phyloP scores from a whole-genome alignment of 2,329 filamentous ascomycete genomes.

The Dactylellina cionopaga region DNA sequence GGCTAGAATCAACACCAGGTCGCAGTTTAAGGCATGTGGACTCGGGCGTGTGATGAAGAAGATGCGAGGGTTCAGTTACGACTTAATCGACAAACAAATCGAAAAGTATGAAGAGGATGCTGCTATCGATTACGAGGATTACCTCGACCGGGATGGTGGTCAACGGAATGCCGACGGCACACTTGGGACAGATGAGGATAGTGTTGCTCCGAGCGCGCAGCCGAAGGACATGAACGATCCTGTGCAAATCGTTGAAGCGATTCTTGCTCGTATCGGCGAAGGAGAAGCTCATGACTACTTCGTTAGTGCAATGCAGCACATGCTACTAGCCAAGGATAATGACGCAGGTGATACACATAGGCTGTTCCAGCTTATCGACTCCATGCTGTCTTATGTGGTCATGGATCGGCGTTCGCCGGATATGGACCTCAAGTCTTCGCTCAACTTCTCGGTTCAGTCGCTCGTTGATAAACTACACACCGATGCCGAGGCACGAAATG shows the following conservation, averaged over 20 bases:
- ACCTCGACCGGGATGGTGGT: constrained; percentile 85
- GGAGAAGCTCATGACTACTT: constrained; percentile 94
- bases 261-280: constrained; percentile 82
- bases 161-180: constrained; percentile 14
- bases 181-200: constrained; percentile 83
- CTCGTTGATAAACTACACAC: constrained; percentile 95
- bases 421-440: constrained; percentile 96
- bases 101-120: constrained; percentile 93
- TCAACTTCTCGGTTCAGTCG: constrained; percentile 97
- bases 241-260: constrained; percentile 90
- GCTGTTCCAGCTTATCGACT: constrained; percentile 97
- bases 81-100: constrained; percentile 97
- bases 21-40: constrained; percentile 94
- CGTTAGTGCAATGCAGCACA: constrained; percentile 90
- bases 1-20: constrained; percentile 89
- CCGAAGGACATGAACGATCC: constrained; percentile 93
- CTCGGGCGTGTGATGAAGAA: constrained; percentile 93
- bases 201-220: constrained; percentile 67
- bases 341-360: constrained; percentile 89
- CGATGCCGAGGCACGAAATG: constrained; percentile 91
- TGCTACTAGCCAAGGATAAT: constrained; percentile 89
- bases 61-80: constrained; percentile 99
- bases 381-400: constrained; percentile 98
- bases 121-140: constrained; percentile 97
- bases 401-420: constrained; percentile 96